Percentiles rank a stretch among this genome's conserved stretches.
Conservation (phyloP, 352 stramenopile genomes). For the Pythium periplocum region DNA sequence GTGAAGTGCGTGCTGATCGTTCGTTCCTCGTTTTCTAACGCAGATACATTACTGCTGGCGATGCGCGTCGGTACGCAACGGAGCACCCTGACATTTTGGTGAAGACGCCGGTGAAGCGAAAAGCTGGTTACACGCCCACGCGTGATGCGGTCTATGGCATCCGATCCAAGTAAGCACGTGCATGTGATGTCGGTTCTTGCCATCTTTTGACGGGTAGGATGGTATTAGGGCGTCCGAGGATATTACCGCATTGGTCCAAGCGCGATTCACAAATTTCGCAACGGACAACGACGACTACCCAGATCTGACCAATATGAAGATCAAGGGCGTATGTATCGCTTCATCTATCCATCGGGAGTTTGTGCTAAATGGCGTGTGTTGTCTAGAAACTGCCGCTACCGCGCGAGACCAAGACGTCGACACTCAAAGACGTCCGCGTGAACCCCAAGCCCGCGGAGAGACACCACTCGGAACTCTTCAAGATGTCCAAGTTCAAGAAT, state of each 20-base stretch:
- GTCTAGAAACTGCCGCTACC: constrained; percentile 64
- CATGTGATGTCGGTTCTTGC: constrained; percentile 2
- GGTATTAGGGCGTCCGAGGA: constrained; percentile 58
- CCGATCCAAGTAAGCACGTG: constrained; percentile 55
- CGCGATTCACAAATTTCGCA: constrained; percentile 55
- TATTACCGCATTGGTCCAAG: constrained; percentile 63
- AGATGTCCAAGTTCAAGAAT: constrained; percentile 86
- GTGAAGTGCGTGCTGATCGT: too few species aligned
- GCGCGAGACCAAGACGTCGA: constrained; percentile 65
- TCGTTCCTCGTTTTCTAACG: too few species aligned
- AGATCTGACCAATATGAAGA: constrained; percentile 74
- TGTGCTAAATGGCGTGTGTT: neutral
- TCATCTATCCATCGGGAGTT: too few species aligned
- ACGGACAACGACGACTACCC: constrained; percentile 70
- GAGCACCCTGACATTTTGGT: constrained; percentile 73
- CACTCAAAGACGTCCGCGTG: constrained; percentile 58
- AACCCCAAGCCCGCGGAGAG: constrained; percentile 25
- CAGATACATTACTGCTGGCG: constrained; percentile 49
- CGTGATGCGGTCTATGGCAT: constrained; percentile 66
- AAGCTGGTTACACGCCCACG: constrained; percentile 44
- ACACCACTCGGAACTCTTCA: constrained; percentile 52
- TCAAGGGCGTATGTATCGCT: constrained; percentile 54
- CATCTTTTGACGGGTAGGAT: neutral
- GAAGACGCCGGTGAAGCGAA: constrained; percentile 49
- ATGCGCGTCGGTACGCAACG: constrained; percentile 54